Percentiles rank a stretch among this genome's conserved stretches.
Evolutionary conservation across 495 filamentous ascomycete species (phyloP).

Genomic region (Xylaria intraflava): DNA sequence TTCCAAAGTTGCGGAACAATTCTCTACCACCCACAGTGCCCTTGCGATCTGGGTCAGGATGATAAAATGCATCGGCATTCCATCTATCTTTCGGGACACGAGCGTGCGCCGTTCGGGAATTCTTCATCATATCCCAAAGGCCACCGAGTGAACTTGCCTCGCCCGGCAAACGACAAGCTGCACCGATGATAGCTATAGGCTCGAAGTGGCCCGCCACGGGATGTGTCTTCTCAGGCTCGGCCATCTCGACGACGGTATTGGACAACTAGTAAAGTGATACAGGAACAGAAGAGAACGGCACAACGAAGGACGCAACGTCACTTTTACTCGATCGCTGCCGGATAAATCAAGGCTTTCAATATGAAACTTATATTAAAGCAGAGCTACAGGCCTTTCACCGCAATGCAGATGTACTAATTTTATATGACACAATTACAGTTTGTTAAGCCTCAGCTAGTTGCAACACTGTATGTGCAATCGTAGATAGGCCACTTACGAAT

Average conservation of each 20-base stretch:
- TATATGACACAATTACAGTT: no score
- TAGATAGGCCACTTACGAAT: no score
- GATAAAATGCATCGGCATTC: constrained; percentile 53
- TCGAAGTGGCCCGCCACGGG: background rate
- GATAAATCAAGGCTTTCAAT: no score
- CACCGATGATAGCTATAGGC: constrained; percentile 37
- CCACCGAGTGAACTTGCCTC: constrained; percentile 27
- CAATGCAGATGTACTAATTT: no score
- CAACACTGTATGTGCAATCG: background rate
- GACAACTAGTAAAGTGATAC: no score
- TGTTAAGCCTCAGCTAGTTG: no score
- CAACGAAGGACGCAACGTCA: no score
- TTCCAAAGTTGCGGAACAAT: background rate
- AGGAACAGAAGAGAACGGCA: no score
- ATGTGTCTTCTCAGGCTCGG: background rate
- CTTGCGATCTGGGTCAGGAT: constrained; percentile 44
- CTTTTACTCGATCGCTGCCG: no score
- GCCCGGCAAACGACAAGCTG: constrained; percentile 42
- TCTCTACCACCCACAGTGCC: constrained; percentile 12
- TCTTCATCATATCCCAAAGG: constrained; percentile 39
- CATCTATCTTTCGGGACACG: constrained; percentile 60
- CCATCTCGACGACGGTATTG: background rate
- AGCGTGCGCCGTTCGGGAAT: constrained; percentile 22
- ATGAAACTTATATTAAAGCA: no score
- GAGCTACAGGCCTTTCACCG: no score